Evolutionary conservation across 2,329 filamentous ascomycete genomes (phyloP).

Genomic region (Knoxdaviesia capensis): DNA sequence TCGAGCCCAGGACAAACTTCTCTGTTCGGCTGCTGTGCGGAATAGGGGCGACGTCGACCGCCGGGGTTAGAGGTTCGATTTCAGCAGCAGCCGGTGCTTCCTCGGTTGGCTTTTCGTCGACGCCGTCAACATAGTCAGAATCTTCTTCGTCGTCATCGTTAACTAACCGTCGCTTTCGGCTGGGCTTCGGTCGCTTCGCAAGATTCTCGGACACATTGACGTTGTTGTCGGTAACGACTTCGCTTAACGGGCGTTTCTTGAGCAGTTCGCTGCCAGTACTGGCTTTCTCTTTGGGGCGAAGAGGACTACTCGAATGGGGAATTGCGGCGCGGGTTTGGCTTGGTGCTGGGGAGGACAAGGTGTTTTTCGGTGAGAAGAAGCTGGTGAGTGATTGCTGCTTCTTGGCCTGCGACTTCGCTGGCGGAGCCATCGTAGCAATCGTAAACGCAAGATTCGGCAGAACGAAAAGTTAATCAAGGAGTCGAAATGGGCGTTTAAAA

Average conservation of each 20-base stretch:
- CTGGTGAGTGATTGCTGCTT: slow-evolving; percentile 71
- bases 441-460: no score
- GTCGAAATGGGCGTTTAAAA: not conserved
- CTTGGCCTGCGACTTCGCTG: slow-evolving; percentile 24
- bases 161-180: no score
- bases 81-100: slow-evolving; percentile 1
- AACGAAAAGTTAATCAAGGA: not conserved
- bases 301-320: slow-evolving; percentile 16
- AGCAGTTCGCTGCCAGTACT: no score
- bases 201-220: no score
- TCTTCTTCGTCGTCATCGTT: slow-evolving; percentile 16
- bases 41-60: slow-evolving; percentile 8
- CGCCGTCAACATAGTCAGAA: slow-evolving; percentile 19
- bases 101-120: slow-evolving; percentile 12
- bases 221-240: no score
- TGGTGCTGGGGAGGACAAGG: not conserved
- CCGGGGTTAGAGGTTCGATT: not conserved
- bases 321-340: slow-evolving; percentile 21
- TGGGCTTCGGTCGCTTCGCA: no score
- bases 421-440: slow-evolving; percentile 12
- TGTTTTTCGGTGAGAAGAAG: slow-evolving; percentile 50
- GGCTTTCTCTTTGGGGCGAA: no score
- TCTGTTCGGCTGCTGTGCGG: slow-evolving; percentile 18
- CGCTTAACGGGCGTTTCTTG: no score
- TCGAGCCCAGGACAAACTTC: slow-evolving; percentile 25